These are phyloP conservation scores for Aphanomyces invadans DNA, from an alignment of 352 stramenopile genomes.

Conservation along the genomic window DNA sequence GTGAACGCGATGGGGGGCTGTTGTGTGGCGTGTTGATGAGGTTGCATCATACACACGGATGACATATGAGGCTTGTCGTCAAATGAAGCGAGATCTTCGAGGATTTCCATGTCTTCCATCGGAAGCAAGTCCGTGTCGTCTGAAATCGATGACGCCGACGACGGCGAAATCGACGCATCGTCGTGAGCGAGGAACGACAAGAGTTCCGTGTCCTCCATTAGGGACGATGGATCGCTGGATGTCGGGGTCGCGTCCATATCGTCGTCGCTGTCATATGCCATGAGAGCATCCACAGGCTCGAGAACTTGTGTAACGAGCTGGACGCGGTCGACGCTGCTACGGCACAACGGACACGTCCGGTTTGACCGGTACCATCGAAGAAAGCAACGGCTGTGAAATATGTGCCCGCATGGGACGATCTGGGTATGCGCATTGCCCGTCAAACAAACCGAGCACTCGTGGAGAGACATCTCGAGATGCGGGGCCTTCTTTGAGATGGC, in stretches of 20 bases:
- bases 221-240: neutral
- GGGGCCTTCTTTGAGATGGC: constrained; percentile 41
- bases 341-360: constrained; percentile 64
- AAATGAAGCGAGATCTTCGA: constrained; percentile 10
- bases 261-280: constrained; percentile 65
- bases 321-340: constrained; percentile 49
- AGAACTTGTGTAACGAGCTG: constrained; percentile 32
- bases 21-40: neutral
- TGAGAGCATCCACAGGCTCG: constrained; percentile 58
- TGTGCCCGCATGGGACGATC: constrained; percentile 58
- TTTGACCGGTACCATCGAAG: constrained; percentile 70
- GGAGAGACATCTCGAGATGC: constrained; percentile 44
- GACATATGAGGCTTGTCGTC: neutral
- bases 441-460: constrained; percentile 69
- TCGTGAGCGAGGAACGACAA: constrained; percentile 33
- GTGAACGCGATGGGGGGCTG: constrained; percentile 36
- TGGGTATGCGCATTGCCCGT: constrained; percentile 61
- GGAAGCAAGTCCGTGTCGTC: constrained; percentile 58
- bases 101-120: constrained; percentile 40
- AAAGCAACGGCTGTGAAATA: constrained; percentile 74
- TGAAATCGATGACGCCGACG: constrained; percentile 34
- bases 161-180: constrained; percentile 38
- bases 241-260: constrained; percentile 23
- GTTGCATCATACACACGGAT: too few species aligned
- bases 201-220: constrained; percentile 28